Base-by-base conservation (phyloP, 2,329 filamentous ascomycete species). In the Diaporthe sp. region DNA sequence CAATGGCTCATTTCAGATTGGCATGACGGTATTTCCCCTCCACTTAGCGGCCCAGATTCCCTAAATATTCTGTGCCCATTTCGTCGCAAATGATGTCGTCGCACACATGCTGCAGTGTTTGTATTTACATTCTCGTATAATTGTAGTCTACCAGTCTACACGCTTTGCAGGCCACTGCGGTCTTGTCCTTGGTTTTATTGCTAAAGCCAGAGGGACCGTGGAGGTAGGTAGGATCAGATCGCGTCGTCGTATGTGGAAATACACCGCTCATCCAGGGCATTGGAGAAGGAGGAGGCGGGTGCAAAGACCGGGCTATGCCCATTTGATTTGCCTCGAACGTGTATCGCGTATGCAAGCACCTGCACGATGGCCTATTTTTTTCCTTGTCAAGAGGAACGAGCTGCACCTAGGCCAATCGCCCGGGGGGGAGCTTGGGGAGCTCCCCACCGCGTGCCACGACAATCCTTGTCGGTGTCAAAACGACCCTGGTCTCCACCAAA, bases 401-500 rank as follows among this genome's bases (percentile, higher is more conserved):
- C 52, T 69, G 45, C 69, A 60, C n/a, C 40, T 22, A 17, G 9
- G 22, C 60, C 60, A 66, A 66, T 66, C 61, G 47, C 47, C 47
- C n/a, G 64, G 64, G 64, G 33, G 12, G 38, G 64, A 68, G 64
- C 64, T 68, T 40, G 13, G 8, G 17, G 47, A 68, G 64, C 64
- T 68, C 64, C 64, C 64, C 64, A 68, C 64, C 45, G 13, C 35
- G 47, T 68, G 64, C 64, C 64, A 68, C 64, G 64, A 68, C 64
- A 54, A 68, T 68, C 64, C 64, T 54, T 68, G 64, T 68, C 64
- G 64, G 45, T 54, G 64, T 67, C 64, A 67, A n/a, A n/a, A 38
- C 45, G 45, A 68, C 60, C 60, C 45, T 57, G 42, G 50, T 73
- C 72, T 57, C 64, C 64, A 58, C 55, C 64, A 74, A 64, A 67